A percentile compares a stretch with the other conserved stretches of the same genome.
These are phyloP conservation scores for Lentinula novae-zelandiae DNA, from an alignment of 1,284 basidiomycete genomes.

Conservation along the genomic window DNA sequence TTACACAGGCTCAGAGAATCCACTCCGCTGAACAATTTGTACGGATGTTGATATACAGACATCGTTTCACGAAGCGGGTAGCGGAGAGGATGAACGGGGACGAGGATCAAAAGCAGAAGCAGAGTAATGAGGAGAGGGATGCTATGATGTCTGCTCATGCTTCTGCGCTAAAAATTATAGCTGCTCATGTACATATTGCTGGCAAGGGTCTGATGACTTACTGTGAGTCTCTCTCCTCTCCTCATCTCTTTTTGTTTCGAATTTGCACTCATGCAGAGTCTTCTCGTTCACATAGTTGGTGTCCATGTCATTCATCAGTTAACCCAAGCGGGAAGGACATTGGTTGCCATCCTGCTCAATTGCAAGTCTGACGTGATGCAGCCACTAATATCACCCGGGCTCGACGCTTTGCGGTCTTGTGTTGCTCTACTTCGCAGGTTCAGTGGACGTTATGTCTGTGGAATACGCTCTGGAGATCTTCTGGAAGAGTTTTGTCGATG, in stretches of 20 bases:
- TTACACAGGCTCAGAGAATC: slow-evolving; percentile 83
- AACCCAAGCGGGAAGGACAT: slow-evolving; percentile 87
- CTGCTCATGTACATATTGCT: slow-evolving; percentile 79
- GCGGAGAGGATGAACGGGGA: slow-evolving; percentile 56
- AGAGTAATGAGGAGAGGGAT: slow-evolving; percentile 60
- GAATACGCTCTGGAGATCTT: slow-evolving; percentile 81
- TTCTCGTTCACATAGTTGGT: slow-evolving; percentile 53
- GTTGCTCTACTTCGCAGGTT: slow-evolving; percentile 77
- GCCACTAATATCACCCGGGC: slow-evolving; percentile 71
- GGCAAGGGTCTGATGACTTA: slow-evolving; percentile 91
- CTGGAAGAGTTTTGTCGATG: slow-evolving; percentile 91
- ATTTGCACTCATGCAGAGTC: slow-evolving; percentile 11
- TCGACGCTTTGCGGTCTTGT: slow-evolving; percentile 82
- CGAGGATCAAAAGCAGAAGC: slow-evolving; percentile 41
- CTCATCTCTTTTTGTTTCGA: slow-evolving; percentile 1
- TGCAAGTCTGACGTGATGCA: slow-evolving; percentile 68
- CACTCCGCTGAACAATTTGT: slow-evolving; percentile 85
- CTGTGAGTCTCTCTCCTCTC: slow-evolving; percentile 50
- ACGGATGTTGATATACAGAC: slow-evolving; percentile 74
- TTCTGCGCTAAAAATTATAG: slow-evolving; percentile 76
- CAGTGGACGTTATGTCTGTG: slow-evolving; percentile 81
- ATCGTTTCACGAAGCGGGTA: slow-evolving; percentile 69
- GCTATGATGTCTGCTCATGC: slow-evolving; percentile 68
- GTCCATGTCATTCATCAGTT: slow-evolving; percentile 92
- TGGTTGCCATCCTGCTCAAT: slow-evolving; percentile 81